phyloP scores from a whole-genome alignment of 2,329 filamentous ascomycete genomes.

The Paramyrothecium roridum region DNA sequence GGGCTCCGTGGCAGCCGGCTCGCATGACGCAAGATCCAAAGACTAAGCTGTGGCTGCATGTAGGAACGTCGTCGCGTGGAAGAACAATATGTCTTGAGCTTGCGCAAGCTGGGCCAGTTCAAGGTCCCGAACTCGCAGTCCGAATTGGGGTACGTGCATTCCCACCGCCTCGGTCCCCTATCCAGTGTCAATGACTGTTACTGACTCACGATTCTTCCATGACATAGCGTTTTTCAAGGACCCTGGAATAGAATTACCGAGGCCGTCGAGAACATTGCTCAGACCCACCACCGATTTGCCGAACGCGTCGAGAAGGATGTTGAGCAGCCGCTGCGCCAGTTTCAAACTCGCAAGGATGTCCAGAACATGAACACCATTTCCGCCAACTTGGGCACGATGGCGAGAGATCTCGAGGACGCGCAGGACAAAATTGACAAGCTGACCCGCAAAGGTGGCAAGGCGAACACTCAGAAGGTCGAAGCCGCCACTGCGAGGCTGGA shows the following conservation, averaged over 20 bases:
- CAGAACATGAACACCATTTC: slow-evolving; percentile 78
- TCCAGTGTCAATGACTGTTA: slow-evolving; percentile 8
- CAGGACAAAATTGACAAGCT: slow-evolving; percentile 86
- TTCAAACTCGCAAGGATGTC: slow-evolving; percentile 72
- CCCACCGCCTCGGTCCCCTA: neutral
- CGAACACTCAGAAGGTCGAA: slow-evolving; percentile 74
- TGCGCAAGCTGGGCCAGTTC: slow-evolving; percentile 77
- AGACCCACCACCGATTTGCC: slow-evolving; percentile 78
- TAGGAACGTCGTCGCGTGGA: slow-evolving; percentile 92
- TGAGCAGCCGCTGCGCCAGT: slow-evolving; percentile 77
- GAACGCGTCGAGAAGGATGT: slow-evolving; percentile 84
- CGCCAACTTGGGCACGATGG: slow-evolving; percentile 74
- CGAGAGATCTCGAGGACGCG: slow-evolving; percentile 79
- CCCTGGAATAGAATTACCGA: slow-evolving; percentile 88
- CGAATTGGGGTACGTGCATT: slow-evolving; percentile 74
- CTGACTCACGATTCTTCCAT: neutral
- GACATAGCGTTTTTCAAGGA: slow-evolving; percentile 76
- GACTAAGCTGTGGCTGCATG: neutral
- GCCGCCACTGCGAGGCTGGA: slow-evolving; percentile 71
- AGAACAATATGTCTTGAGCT: slow-evolving; percentile 78
- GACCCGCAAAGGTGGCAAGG: slow-evolving; percentile 72
- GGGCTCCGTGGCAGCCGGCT: neutral
- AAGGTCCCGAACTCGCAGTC: slow-evolving; percentile 71
- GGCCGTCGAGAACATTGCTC: slow-evolving; percentile 75
- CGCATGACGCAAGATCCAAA: neutral